These are phyloP conservation scores for Dimocarpus longan DNA, from an alignment of 345 rosid species.

Conservation along the genomic window DNA sequence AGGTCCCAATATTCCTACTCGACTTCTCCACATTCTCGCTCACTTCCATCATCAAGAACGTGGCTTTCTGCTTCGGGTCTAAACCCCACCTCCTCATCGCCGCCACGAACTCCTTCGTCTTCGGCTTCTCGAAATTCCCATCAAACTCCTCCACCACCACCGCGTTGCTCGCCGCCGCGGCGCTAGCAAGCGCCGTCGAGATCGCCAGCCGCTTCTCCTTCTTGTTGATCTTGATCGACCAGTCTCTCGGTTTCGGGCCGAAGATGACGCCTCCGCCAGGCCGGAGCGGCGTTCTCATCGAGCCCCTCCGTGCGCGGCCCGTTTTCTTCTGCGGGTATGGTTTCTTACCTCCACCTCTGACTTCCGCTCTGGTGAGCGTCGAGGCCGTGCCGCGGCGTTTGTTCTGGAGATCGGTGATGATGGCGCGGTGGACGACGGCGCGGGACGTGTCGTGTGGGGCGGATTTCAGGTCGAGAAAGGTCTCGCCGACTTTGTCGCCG, in stretches of 20 bases:
- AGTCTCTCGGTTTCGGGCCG: slow-evolving; percentile 85
- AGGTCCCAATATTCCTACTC: slow-evolving; percentile 79
- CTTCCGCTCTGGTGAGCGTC: slow-evolving; percentile 85
- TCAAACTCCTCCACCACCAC: slow-evolving; percentile 85
- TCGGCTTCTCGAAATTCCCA: slow-evolving; percentile 73
- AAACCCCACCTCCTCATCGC: slow-evolving; percentile 92
- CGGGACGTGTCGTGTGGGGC: slow-evolving; percentile 87
- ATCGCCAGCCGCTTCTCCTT: slow-evolving; percentile 86
- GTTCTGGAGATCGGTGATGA: slow-evolving; percentile 80
- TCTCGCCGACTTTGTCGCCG: slow-evolving; percentile 85
- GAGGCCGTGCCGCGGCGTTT: slow-evolving; percentile 95
- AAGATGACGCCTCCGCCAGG: slow-evolving; percentile 92
- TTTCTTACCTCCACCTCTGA: slow-evolving; percentile 88
- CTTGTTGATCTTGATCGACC: slow-evolving; percentile 88
- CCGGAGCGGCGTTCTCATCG: slow-evolving; percentile 70
- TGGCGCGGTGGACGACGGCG: slow-evolving; percentile 83
- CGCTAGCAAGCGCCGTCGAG: slow-evolving; percentile 81
- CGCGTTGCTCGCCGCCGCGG: slow-evolving; percentile 58
- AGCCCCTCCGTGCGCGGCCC: slow-evolving; percentile 82
- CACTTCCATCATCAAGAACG: slow-evolving; percentile 79
- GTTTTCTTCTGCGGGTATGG: slow-evolving; percentile 91
- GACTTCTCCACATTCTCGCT: slow-evolving; percentile 62
- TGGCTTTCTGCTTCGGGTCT: slow-evolving; percentile 81
- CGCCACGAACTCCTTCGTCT: slow-evolving; percentile 74
- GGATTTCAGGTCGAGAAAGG: slow-evolving; percentile 72